Conservation (phyloP, 2,329 filamentous ascomycete genomes). For the Tolypocladium ophioglossoides region DNA sequence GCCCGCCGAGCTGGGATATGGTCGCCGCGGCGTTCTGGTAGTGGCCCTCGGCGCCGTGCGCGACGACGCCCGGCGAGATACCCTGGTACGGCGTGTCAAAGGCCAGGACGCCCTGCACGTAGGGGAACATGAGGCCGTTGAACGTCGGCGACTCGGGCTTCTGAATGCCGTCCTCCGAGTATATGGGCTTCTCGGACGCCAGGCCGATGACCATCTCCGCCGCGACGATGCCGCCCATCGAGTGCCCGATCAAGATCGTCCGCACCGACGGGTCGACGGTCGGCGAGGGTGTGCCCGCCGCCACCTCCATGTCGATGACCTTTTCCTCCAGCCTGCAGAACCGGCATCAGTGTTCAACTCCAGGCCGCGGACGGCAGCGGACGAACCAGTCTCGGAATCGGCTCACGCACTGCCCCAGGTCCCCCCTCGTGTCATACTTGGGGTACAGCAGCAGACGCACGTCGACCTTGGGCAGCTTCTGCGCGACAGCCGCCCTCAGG, state of each 20-base stretch:
- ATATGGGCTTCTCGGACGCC: slow-evolving; percentile 42
- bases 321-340: slow-evolving; percentile 66
- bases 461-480: slow-evolving; percentile 57
- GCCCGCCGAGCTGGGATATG: slow-evolving; percentile 52
- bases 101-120: slow-evolving; percentile 79
- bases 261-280: slow-evolving; percentile 79
- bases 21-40: slow-evolving; percentile 63
- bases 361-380: not conserved
- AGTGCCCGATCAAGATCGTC: slow-evolving; percentile 75
- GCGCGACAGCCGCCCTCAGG: slow-evolving; percentile 51
- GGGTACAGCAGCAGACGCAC: slow-evolving; percentile 65
- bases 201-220: slow-evolving; percentile 77
- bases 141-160: slow-evolving; percentile 26
- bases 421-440: slow-evolving; percentile 71
- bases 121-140: slow-evolving; percentile 78
- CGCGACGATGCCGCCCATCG: slow-evolving; percentile 89
- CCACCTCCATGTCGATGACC: slow-evolving; percentile 90
- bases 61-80: slow-evolving; percentile 72
- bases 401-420: slow-evolving; percentile 59
- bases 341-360: not conserved
- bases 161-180: slow-evolving; percentile 31
- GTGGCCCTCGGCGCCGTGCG: slow-evolving; percentile 76
- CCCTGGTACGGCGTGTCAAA: slow-evolving; percentile 92
- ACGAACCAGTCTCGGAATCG: slow-evolving; percentile 65
- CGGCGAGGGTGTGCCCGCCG: slow-evolving; percentile 66